Conservation (phyloP, 768 basidiomycete genomes). For the Leccinum truebloodii region DNA sequence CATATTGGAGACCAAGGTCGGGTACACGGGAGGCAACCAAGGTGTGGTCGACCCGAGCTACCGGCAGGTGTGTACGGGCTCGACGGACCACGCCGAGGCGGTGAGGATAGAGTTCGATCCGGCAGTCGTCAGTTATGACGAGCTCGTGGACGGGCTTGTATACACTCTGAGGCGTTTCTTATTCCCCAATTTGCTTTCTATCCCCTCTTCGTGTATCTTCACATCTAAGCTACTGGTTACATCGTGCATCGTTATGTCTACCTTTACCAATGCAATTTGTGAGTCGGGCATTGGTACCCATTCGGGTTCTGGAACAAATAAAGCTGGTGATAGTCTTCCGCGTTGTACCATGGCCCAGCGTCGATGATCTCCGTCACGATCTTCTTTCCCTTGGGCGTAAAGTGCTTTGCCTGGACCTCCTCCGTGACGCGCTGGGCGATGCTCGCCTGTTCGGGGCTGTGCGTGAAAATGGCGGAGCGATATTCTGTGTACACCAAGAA, state of each 20-base stretch:
- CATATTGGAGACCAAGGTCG: constrained; percentile 72
- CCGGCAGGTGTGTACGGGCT: constrained; percentile 72
- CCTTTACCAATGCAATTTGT: constrained; percentile 74
- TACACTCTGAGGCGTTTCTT: constrained; percentile 52
- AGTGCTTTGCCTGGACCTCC: constrained; percentile 84
- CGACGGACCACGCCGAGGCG: constrained; percentile 88
- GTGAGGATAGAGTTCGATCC: constrained; percentile 87
- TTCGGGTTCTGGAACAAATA: constrained; percentile 77
- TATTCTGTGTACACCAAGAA: constrained; percentile 58
- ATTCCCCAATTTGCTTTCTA: neutral
- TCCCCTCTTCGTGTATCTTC: neutral
- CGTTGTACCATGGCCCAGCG: constrained; percentile 78
- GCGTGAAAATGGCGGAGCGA: constrained; percentile 88
- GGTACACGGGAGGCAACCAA: constrained; percentile 74
- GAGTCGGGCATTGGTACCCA: constrained; percentile 93
- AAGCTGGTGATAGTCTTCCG: constrained; percentile 82
- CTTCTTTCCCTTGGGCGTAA: constrained; percentile 64
- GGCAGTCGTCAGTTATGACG: constrained; percentile 69
- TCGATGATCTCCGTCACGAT: constrained; percentile 78
- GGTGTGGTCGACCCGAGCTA: constrained; percentile 63
- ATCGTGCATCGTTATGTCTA: no score
- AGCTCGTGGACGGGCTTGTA: constrained; percentile 64
- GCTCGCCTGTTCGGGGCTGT: constrained; percentile 67
- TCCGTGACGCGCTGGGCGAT: constrained; percentile 77
- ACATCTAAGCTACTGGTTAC: neutral